phyloP scores from a whole-genome alignment of 2,329 filamentous ascomycete species.

The Sporothrix brunneoviolacea region DNA sequence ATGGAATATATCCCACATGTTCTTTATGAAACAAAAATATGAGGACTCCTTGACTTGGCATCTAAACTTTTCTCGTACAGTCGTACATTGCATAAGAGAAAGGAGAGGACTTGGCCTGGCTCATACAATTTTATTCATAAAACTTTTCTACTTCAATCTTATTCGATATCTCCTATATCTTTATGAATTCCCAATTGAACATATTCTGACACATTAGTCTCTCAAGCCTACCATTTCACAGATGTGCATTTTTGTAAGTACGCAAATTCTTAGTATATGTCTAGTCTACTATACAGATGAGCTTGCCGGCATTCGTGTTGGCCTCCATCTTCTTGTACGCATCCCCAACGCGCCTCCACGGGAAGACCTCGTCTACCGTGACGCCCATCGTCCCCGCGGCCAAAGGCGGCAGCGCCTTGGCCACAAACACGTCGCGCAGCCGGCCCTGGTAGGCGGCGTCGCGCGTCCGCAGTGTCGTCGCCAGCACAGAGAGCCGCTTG shows the following conservation, averaged over 20 bases:
- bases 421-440: conserved; percentile 3
- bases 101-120: no score
- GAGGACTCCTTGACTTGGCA: no score
- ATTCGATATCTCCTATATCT: no score
- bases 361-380: conserved; percentile 3
- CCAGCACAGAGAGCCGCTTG: conserved; percentile 1
- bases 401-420: neutral
- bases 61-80: no score
- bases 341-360: neutral
- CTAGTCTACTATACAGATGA: conserved; percentile 2
- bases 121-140: no score
- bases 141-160: no score
- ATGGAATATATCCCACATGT: no score
- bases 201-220: no score
- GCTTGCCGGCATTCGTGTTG: neutral
- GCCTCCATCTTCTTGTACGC: conserved; percentile 7
- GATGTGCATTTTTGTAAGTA: neutral
- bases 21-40: no score
- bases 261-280: neutral
- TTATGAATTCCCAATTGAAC: no score
- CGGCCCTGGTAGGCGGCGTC: neutral
- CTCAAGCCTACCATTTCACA: no score
- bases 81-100: no score
- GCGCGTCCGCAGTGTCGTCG: conserved; percentile 6
- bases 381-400: conserved; percentile 1